Conservation (phyloP, 176 grass and related monocot genomes). For the Zea luxurians region DNA sequence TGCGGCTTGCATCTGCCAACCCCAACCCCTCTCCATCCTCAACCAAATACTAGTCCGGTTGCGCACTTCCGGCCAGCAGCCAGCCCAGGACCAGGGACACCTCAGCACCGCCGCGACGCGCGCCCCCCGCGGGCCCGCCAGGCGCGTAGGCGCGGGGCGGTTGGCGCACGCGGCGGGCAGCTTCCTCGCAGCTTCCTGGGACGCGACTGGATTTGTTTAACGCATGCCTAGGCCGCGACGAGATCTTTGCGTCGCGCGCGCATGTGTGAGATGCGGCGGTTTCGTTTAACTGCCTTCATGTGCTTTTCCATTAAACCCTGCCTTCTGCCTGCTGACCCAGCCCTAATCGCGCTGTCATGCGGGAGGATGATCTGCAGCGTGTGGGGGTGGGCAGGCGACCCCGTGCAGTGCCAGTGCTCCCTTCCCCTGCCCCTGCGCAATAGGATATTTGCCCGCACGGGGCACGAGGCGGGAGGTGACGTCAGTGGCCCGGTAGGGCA, state of each 20-base stretch:
- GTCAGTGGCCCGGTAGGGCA: not conserved
- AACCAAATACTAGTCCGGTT: slow-evolving; percentile 22
- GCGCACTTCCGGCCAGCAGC: not conserved
- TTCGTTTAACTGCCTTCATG: not conserved
- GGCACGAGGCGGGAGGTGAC: slow-evolving; percentile 21
- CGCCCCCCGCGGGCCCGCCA: not conserved
- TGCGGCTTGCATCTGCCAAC: slow-evolving; percentile 7
- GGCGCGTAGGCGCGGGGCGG: not conserved
- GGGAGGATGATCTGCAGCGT: not conserved
- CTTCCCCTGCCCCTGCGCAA: not conserved
- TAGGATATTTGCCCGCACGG: slow-evolving; percentile 47
- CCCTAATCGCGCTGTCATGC: slow-evolving; percentile 40
- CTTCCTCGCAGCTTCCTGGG: slow-evolving; percentile 57
- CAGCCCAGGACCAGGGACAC: not conserved
- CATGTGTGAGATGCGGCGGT: slow-evolving; percentile 4
- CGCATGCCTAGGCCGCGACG: not conserved
- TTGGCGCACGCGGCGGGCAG: slow-evolving; percentile 42
- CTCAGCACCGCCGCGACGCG: not conserved
- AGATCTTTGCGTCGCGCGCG: slow-evolving; percentile 30
- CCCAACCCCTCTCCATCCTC: not conserved
- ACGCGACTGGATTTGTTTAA: slow-evolving; percentile 4
- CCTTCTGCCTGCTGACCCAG: not conserved
- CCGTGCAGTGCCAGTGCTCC: not conserved
- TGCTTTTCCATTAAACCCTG: not conserved
- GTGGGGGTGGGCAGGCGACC: not conserved